Evolutionary conservation across 345 rosid species (phyloP).

Genomic region (Adansonia digitata): DNA sequence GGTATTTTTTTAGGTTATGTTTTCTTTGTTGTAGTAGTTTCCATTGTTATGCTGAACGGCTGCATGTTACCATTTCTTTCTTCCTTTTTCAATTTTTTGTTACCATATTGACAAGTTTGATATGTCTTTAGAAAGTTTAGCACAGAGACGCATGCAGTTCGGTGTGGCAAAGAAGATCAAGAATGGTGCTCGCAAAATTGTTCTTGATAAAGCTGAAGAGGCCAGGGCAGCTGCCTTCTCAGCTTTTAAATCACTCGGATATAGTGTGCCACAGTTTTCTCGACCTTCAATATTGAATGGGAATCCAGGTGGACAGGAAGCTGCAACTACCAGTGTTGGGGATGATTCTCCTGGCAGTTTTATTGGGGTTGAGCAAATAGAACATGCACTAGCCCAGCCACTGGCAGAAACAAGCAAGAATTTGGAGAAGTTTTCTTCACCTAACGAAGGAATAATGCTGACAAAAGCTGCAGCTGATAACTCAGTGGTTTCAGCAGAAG

Average conservation of each 20-base stretch:
- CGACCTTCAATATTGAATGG: constrained; percentile 36
- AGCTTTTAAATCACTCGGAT: constrained; percentile 85
- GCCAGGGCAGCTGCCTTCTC: constrained; percentile 90
- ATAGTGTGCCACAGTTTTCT: constrained; percentile 61
- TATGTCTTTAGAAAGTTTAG: constrained; percentile 46
- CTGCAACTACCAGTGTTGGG: constrained; percentile 22
- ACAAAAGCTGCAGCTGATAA: constrained; percentile 27
- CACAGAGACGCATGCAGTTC: constrained; percentile 69
- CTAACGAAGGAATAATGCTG: constrained; percentile 33
- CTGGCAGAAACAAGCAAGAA: constrained; percentile 29
- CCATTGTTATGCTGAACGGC: neutral
- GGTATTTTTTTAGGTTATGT: neutral
- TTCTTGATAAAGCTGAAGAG: constrained; percentile 96
- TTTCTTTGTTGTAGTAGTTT: neutral
- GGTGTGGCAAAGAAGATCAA: constrained; percentile 93
- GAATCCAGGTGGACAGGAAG: constrained; percentile 31
- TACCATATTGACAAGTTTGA: constrained; percentile 13
- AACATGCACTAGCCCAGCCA: constrained; percentile 27
- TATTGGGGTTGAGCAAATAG: constrained; percentile 26
- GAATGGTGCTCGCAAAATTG: constrained; percentile 92
- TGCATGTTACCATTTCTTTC: neutral
- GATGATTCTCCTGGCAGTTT: constrained; percentile 27
- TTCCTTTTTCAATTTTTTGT: neutral
- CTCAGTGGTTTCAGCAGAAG: constrained; percentile 35
- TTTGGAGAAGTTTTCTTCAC: constrained; percentile 23